Evolutionary conservation across 306 rosid species (phyloP).

Genomic region (Vachellia pachyceras): DNA sequence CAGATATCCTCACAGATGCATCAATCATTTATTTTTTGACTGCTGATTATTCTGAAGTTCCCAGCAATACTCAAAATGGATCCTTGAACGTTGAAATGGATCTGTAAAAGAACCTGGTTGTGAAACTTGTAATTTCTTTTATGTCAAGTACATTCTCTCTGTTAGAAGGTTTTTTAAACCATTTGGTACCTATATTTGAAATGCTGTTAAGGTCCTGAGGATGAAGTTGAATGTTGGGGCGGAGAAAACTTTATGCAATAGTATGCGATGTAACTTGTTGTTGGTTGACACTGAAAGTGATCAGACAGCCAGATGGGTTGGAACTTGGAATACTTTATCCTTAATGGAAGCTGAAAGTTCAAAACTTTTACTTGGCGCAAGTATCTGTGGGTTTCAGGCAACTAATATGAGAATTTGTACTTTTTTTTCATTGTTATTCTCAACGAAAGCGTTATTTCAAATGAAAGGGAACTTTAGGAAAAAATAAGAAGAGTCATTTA

Average conservation of each 20-base stretch:
- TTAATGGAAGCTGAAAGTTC: neutral
- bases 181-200: neutral
- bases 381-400: neutral
- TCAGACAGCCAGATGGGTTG: conserved; percentile 13
- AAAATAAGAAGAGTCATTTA: too few species aligned
- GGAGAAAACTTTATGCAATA: conserved; percentile 47
- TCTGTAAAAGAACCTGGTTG: conserved; percentile 43
- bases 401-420: neutral
- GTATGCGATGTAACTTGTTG: conserved; percentile 16
- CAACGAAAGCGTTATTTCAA: too few species aligned
- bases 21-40: conserved; percentile 80
- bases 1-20: conserved; percentile 80
- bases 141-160: conserved; percentile 3
- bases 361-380: neutral
- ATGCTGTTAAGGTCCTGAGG: conserved; percentile 44
- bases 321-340: neutral
- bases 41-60: conserved; percentile 86
- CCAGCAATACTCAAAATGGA: conserved; percentile 75
- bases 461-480: too few species aligned
- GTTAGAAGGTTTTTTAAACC: conserved; percentile 2
- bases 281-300: conserved; percentile 6
- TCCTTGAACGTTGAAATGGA: conserved; percentile 61
- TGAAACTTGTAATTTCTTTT: conserved; percentile 19
- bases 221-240: conserved; percentile 50
- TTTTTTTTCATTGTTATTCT: neutral